A percentile compares a stretch with the other conserved stretches of the same genome.
phyloP scores from a whole-genome alignment of 1,139 yeast genomes.

The Candida labiduridarum region DNA sequence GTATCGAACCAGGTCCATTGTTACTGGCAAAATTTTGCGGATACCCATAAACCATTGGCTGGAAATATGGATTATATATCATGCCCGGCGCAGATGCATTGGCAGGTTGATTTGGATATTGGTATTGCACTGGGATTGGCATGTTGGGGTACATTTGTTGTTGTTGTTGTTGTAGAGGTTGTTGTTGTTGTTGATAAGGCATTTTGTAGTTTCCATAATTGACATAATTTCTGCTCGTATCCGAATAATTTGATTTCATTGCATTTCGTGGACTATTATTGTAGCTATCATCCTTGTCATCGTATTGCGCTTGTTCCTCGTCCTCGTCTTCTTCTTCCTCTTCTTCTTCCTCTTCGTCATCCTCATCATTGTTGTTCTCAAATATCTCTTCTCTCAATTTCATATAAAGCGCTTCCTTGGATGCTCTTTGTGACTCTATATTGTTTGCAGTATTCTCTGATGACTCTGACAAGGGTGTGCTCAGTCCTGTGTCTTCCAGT shows the following conservation, averaged over 20 bases:
- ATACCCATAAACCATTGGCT: constrained; percentile 7
- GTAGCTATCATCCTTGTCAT: constrained; percentile 4
- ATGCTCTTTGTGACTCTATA: constrained; percentile 27
- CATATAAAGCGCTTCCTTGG: constrained; percentile 44
- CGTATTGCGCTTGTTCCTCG: constrained; percentile 8
- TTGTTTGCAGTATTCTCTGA: constrained; percentile 11
- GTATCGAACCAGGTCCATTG: constrained; percentile 9
- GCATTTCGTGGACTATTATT: background rate
- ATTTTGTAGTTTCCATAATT: constrained; percentile 7
- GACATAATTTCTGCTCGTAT: background rate
- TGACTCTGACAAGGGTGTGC: constrained; percentile 11
- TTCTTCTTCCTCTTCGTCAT: constrained; percentile 28
- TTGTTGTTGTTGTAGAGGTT: constrained; percentile 6
- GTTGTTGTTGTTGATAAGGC: constrained; percentile 8
- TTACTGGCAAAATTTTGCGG: constrained; percentile 6
- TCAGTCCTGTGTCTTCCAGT: constrained; percentile 12
- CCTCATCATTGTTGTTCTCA: constrained; percentile 27
- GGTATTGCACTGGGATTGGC: constrained; percentile 7
- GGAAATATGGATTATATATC: constrained; percentile 14
- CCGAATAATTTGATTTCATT: background rate
- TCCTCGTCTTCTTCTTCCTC: constrained; percentile 18
- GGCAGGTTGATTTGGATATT: constrained; percentile 11
- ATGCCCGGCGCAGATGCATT: constrained; percentile 10
- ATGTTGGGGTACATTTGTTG: constrained; percentile 9
- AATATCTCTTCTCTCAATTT: constrained; percentile 50